Evolutionary conservation across 306 rosid species (phyloP), one percentile per base, ranked within the genome.

Genomic region (Benincasa hispida): DNA sequence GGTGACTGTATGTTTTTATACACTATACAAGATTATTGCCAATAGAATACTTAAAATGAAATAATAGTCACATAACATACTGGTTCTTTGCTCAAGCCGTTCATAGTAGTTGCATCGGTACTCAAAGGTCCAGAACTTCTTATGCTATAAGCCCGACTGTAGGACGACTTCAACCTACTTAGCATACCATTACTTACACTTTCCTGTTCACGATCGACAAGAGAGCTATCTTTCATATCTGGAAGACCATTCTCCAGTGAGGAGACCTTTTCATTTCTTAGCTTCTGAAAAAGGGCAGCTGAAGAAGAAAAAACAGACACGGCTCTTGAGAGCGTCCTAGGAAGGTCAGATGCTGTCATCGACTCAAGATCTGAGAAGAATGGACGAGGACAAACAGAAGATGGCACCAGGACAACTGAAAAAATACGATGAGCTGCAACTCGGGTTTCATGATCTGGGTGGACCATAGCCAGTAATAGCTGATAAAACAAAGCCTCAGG

Each of bases 401-500:
- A 79, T 77, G 96, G 99, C 42, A 94, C 97, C 79, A 92, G 93
- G 86, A 89, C 90, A 45, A 90, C 91, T 48, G 98, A 89, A 83
- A 92, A 92, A 55, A 95, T 86, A 37, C 93, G 88, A 78, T 95
- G 99, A 51, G 98, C 96, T 69, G 89, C 90, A 39, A 81, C 89
- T 80, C 93, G 91, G 53, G 90, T 89, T 87, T 92, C 99, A 76
- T 90, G 93, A 84, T 95, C 99, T 58, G 91, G 92, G 80, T 95
- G 98, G 86, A 88, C 90, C 98, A 95, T 95, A 77, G 91, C 93
- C 51, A 74, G 87, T 79, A 90, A 91, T 78, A 95, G 82, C 73
- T 95, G 99, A 84, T 95, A 95, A 86, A 92, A 89, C 88, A 95
- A 83, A 68, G 97, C 90, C 86, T 95, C 99, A 37, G 99, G 99